These are phyloP conservation scores for Citrus medica DNA, from an alignment of 345 rosid genomes.

Conservation along the genomic window DNA sequence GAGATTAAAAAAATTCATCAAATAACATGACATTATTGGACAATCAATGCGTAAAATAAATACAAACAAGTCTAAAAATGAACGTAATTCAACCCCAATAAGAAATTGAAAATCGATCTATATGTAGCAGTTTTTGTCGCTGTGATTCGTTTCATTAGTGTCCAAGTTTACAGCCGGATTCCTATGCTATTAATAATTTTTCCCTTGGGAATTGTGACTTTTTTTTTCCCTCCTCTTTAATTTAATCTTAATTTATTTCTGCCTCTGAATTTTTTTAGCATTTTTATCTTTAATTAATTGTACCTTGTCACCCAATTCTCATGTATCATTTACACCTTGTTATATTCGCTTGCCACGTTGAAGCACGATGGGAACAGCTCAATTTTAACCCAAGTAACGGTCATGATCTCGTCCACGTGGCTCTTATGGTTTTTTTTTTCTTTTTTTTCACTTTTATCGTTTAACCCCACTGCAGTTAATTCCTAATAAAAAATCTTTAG, in stretches of 20 bases:
- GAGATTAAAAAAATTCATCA: neutral
- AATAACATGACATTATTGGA: neutral
- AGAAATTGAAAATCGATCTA: conserved; percentile 22
- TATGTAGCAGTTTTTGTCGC: conserved; percentile 44
- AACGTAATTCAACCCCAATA: conserved; percentile 16
- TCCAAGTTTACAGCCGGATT: conserved; percentile 54
- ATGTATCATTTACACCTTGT: conserved; percentile 25
- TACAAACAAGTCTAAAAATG: neutral
- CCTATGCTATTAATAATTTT: conserved; percentile 30
- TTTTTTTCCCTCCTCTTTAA: neutral
- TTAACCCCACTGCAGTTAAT: neutral
- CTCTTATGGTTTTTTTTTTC: neutral
- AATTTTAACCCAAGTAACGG: conserved; percentile 31
- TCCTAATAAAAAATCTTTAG: neutral
- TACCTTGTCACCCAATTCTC: conserved; percentile 19
- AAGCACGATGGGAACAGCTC: conserved; percentile 69
- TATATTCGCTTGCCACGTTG: conserved; percentile 55
- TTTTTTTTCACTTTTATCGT: neutral
- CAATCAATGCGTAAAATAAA: neutral
- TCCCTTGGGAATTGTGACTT: conserved; percentile 32
- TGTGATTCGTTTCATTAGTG: conserved; percentile 28
- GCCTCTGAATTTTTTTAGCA: neutral
- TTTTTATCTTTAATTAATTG: conserved; percentile 13
- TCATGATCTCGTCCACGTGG: conserved; percentile 46
- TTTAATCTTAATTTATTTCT: neutral